Base-by-base conservation (phyloP, 306 rosid genomes). In the Medicago truncatula region DNA sequence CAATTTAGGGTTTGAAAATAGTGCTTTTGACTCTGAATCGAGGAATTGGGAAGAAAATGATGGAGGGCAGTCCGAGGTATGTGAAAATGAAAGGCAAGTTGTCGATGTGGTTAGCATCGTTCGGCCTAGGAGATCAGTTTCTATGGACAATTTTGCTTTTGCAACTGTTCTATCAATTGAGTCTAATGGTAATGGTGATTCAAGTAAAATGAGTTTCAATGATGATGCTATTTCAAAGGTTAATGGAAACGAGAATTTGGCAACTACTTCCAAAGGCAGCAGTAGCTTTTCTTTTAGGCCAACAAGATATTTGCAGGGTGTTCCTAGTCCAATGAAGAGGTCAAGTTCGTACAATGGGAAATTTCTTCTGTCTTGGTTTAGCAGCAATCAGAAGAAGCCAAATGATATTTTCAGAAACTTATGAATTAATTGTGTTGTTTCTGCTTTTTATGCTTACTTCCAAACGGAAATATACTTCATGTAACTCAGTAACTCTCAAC, bases 281-380 rank as follows among this genome's bases (percentile, higher is more conserved):
- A 61, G 89, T 3, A 83, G 83, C 64, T 87, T 89, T 67, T 89
- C 94, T 70, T 89, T 83, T 15, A 84, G 81, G 78, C 52, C 40
- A 71, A 57, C 76, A 53, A 76, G 82, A 69, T 71, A 82, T 39
- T 64, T 83, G 58, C 77, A 38, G 67, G 80, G 78, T 72, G 85
- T 75, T 63, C 73, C 85, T 8, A 40, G 80, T 65, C 71, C 90
- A 15, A 83, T 91, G 83, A 91, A 85, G 84, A 89, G 92, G 82
- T 91, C 98, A 12, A 71, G 76, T 56, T 93, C 98, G 64, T 85
- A 80, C 71, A 82, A 75, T 67, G 96, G 91, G 9, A 89, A 84
- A 23, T 76, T 81, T 71, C 49, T 78, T 20, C 53, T 79, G 10
- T 71, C 86, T 20, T 79, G 78, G 88, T 75, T 83, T 43, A 16